These are phyloP conservation scores for Suillus placidus DNA, from an alignment of 768 basidiomycete species.

Conservation along the genomic window DNA sequence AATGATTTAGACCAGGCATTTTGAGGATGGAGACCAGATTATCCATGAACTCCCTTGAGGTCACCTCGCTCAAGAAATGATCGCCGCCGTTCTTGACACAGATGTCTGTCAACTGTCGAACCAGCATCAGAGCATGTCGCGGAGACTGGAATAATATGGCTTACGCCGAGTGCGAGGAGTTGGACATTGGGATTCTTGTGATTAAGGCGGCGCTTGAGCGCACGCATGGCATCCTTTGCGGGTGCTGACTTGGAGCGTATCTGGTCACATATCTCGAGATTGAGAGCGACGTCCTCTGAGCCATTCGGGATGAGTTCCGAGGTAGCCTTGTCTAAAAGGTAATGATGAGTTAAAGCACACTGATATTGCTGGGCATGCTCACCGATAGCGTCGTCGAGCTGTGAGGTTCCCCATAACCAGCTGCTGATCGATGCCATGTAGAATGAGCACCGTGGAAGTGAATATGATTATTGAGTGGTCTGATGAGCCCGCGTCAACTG, in stretches of 20 bases:
- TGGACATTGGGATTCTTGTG: conserved; percentile 98
- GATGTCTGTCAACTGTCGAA: conserved; percentile 76
- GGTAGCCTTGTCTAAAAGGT: conserved; percentile 81
- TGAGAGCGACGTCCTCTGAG: conserved; percentile 87
- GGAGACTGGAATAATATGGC: conserved; percentile 28
- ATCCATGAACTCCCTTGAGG: conserved; percentile 91
- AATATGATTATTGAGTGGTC: neutral
- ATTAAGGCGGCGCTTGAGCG: conserved; percentile 82
- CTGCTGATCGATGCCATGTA: conserved; percentile 62
- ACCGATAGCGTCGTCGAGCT: conserved; percentile 85
- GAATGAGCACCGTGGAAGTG: conserved; percentile 4
- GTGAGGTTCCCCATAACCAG: conserved; percentile 81
- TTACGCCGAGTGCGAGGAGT: conserved; percentile 79
- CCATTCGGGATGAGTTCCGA: conserved; percentile 84
- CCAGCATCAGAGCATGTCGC: conserved; percentile 4
- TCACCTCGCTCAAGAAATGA: conserved; percentile 80
- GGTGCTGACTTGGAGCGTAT: conserved; percentile 89
- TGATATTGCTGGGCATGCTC: conserved; percentile 28
- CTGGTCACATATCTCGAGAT: conserved; percentile 96
- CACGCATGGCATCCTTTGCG: conserved; percentile 86
- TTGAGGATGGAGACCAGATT: conserved; percentile 89
- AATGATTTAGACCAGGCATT: conserved; percentile 70
- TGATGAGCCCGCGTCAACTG: conserved; percentile 2
- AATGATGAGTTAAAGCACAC: conserved; percentile 13
- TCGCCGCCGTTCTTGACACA: conserved; percentile 98